Conservation (phyloP, 2,329 filamentous ascomycete species). For the Ophiostoma ips region DNA sequence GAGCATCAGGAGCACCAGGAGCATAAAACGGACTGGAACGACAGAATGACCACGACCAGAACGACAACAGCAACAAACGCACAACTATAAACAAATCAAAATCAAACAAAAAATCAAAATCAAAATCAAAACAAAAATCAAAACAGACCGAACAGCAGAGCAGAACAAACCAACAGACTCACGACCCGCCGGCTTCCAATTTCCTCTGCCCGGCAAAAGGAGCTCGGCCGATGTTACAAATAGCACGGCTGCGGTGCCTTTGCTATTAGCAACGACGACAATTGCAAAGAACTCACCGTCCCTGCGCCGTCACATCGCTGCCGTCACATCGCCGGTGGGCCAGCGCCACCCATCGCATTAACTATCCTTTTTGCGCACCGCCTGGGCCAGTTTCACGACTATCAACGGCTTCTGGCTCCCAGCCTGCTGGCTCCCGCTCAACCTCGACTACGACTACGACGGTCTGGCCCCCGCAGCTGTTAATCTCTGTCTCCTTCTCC, state of each 20-base stretch:
- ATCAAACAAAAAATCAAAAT: neutral
- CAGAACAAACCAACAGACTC: too few relatives aligned
- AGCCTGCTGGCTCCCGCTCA: neutral
- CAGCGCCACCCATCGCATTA: neutral
- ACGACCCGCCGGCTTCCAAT: too few relatives aligned
- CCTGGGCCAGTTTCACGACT: neutral
- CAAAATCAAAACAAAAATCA: neutral
- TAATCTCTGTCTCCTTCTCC: neutral
- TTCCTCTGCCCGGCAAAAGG: too few relatives aligned
- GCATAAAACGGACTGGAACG: neutral
- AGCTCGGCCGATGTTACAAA: too few relatives aligned
- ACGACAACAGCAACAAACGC: neutral
- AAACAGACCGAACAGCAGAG: neutral
- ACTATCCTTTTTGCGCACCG: neutral
- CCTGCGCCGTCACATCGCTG: too few relatives aligned
- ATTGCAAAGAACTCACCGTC: too few relatives aligned
- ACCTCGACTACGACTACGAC: neutral
- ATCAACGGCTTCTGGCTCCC: neutral
- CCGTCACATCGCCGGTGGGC: neutral
- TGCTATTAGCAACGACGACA: too few relatives aligned
- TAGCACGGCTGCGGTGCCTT: too few relatives aligned
- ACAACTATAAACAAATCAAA: neutral
- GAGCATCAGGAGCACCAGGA: neutral
- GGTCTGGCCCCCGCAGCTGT: neutral
- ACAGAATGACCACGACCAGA: neutral